phyloP scores from a whole-genome alignment of 257 asterid genomes.

The Solanum medicagineum region DNA sequence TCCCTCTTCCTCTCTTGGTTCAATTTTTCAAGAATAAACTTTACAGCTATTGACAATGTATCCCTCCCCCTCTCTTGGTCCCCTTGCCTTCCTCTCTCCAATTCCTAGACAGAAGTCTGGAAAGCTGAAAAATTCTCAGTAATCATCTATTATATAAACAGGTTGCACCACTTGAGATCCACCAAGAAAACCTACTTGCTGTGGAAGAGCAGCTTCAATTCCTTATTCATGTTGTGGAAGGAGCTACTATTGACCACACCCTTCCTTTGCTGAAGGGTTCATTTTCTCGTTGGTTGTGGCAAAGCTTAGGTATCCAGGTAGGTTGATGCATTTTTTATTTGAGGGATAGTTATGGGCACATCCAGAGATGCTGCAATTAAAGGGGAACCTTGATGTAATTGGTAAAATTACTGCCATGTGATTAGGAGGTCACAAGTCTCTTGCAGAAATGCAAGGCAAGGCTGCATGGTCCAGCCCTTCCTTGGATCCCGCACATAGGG shows the following conservation, averaged over 20 bases:
- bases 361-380: background rate
- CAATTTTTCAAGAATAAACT: background rate
- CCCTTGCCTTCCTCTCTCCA: background rate
- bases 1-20: background rate
- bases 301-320: slow-evolving; percentile 72
- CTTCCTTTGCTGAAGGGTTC: slow-evolving; percentile 67
- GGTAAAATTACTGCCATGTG: background rate
- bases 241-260: slow-evolving; percentile 36
- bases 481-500: background rate
- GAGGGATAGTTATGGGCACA: background rate
- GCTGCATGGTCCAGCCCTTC: background rate
- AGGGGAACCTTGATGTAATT: background rate
- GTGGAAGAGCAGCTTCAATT: slow-evolving; percentile 89
- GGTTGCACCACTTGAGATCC: slow-evolving; percentile 97
- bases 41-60: background rate
- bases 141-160: slow-evolving; percentile 11
- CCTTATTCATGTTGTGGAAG: slow-evolving; percentile 56
- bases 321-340: slow-evolving; percentile 7
- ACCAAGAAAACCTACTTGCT: slow-evolving; percentile 56
- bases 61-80: background rate
- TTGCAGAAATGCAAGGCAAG: background rate
- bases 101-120: background rate
- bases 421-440: background rate
- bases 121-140: background rate
- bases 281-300: slow-evolving; percentile 86